These are phyloP conservation scores for Phytophthora fragariaefolia DNA, from an alignment of 352 stramenopile species.

Conservation along the genomic window DNA sequence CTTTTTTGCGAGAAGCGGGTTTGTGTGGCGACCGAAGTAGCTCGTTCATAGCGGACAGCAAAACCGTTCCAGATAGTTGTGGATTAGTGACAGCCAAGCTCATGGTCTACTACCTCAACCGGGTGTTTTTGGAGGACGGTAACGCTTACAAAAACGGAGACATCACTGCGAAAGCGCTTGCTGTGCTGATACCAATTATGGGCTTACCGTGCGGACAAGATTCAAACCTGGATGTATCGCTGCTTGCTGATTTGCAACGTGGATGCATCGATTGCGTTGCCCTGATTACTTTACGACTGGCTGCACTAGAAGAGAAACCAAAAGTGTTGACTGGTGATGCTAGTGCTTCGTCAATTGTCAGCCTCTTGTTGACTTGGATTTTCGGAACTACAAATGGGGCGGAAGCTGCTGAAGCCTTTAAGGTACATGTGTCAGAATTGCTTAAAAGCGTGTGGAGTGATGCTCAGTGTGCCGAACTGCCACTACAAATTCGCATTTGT, in stretches of 20 bases:
- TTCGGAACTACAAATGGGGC: conserved; percentile 11
- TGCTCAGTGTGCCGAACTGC: conserved; percentile 16
- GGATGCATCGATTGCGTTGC: conserved; percentile 76
- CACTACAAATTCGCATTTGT: conserved; percentile 63
- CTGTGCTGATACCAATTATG: conserved; percentile 58
- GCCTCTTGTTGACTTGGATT: conserved; percentile 51
- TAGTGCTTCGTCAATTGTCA: conserved; percentile 28
- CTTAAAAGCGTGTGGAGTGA: conserved; percentile 27
- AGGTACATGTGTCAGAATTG: conserved; percentile 16
- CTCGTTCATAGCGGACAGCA: conserved; percentile 23
- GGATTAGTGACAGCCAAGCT: conserved; percentile 70
- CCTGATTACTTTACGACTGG: conserved; percentile 45
- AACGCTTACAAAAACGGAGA: conserved; percentile 29
- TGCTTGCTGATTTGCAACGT: conserved; percentile 68
- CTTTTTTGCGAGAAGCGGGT: conserved; percentile 49
- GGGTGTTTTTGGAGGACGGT: conserved; percentile 53
- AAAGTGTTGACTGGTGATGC: too few species aligned
- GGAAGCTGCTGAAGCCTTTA: conserved; percentile 13
- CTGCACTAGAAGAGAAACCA: conserved; percentile 9
- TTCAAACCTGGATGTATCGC: conserved; percentile 31
- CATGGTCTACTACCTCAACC: conserved; percentile 83
- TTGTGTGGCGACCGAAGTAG: background rate
- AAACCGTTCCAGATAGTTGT: conserved; percentile 37
- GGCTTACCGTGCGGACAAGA: conserved; percentile 41
- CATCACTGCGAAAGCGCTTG: conserved; percentile 33